phyloP scores from a whole-genome alignment of 2,329 filamentous ascomycete species.

The Fusarium chuoi region DNA sequence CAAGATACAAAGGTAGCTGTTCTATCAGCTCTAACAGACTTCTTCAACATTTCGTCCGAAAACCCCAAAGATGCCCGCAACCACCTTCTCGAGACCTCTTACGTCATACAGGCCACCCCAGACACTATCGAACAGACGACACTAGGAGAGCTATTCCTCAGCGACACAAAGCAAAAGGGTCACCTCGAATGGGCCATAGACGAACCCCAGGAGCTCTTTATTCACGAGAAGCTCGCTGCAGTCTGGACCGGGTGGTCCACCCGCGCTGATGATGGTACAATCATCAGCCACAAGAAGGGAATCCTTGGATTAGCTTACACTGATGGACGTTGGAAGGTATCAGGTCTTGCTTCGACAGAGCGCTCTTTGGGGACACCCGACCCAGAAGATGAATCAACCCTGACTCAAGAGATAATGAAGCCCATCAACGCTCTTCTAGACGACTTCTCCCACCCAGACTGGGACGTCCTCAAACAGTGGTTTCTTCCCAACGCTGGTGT shows the following conservation, averaged over 20 bases:
- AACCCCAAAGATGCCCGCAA: not conserved
- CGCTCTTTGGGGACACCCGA: not conserved
- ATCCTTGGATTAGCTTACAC: constrained; percentile 1
- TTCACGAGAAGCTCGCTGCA: not conserved
- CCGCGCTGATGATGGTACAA: not conserved
- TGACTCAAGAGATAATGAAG: not conserved
- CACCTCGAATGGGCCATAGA: constrained; percentile 6
- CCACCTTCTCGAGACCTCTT: constrained; percentile 14
- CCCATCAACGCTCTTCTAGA: constrained; percentile 16
- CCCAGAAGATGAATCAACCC: not conserved
- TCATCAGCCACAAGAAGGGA: constrained; percentile 8
- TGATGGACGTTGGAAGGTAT: constrained; percentile 9
- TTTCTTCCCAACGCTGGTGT: constrained; percentile 12
- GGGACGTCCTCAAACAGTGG: constrained; percentile 6
- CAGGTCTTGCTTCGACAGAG: constrained; percentile 3
- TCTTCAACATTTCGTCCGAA: not conserved
- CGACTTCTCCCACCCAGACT: constrained; percentile 16
- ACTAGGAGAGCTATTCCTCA: not conserved
- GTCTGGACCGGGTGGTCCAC: constrained; percentile 10
- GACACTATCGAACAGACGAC: constrained; percentile 8
- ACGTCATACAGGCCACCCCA: constrained; percentile 9
- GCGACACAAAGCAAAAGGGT: not conserved
- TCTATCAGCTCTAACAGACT: not conserved
- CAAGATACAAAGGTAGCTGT: not conserved
- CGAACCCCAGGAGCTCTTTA: not conserved